Conservation (phyloP, 352 stramenopile species). For the Globisporangium spiculum region DNA sequence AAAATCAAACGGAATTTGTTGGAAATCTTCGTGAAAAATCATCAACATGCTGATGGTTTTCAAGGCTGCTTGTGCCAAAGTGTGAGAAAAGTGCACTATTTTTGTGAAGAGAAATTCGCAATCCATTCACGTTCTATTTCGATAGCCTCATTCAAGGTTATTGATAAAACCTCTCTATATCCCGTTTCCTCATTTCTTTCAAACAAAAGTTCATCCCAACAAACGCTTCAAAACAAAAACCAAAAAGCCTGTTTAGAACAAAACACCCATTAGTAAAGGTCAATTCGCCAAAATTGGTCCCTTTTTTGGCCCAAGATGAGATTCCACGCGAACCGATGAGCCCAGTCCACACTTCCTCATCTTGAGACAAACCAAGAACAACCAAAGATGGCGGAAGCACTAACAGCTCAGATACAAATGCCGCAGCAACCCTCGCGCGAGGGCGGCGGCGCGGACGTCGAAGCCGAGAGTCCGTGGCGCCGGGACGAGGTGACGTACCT, state of each 20-base stretch:
- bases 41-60: no score
- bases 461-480: slow-evolving; percentile 9
- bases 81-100: no score
- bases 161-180: not conserved
- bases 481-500: slow-evolving; percentile 4
- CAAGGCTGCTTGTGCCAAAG: no score
- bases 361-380: not conserved
- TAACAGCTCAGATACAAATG: not conserved
- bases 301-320: not conserved
- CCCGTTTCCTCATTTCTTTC: not conserved
- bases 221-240: not conserved
- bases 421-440: not conserved
- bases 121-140: no score
- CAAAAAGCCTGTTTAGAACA: not conserved
- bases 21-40: no score
- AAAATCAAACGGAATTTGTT: no score
- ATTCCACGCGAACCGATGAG: not conserved
- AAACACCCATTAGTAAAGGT: not conserved
- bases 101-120: no score
- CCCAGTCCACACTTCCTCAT: no score
- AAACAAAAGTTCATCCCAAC: not conserved
- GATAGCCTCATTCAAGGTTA: no score
- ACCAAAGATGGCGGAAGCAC: not conserved
- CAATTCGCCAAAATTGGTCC: not conserved
- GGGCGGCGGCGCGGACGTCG: not conserved